phyloP scores from a whole-genome alignment of 2,329 filamentous ascomycete species.

The Trichocomaceae sp. region DNA sequence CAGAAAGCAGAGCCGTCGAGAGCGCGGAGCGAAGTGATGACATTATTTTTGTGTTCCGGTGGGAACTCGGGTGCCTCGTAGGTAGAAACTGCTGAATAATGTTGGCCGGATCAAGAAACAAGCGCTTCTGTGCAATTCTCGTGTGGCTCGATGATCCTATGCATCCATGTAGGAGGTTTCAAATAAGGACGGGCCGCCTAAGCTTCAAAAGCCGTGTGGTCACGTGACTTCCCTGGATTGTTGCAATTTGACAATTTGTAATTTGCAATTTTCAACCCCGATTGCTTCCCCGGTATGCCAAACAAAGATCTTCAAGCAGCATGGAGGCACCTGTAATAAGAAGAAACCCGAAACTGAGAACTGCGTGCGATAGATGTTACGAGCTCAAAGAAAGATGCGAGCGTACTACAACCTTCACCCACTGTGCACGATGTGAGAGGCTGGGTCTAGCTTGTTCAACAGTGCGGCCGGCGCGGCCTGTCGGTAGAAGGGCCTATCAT shows the following conservation, averaged over 20 bases:
- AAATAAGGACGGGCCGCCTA: background rate
- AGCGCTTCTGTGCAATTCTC: background rate
- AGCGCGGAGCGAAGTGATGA: slow-evolving; percentile 30
- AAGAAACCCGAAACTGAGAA: slow-evolving; percentile 3
- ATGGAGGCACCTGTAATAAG: background rate
- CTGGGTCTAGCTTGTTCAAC: slow-evolving; percentile 4
- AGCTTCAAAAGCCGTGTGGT: background rate
- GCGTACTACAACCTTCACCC: background rate
- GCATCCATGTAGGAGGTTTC: background rate
- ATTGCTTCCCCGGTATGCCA: background rate
- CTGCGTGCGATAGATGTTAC: slow-evolving; percentile 9
- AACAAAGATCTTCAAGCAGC: background rate
- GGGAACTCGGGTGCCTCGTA: background rate
- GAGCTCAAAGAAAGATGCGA: slow-evolving; percentile 11
- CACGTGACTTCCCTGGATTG: background rate
- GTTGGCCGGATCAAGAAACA: background rate
- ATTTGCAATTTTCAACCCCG: too few species aligned
- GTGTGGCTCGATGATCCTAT: background rate
- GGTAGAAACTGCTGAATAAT: background rate
- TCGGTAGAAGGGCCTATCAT: background rate
- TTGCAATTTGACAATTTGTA: too few species aligned
- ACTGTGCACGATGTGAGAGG: slow-evolving; percentile 5
- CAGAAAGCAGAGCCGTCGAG: slow-evolving; percentile 22
- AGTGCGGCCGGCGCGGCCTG: slow-evolving; percentile 1
- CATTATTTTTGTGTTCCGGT: slow-evolving; percentile 14